Evolutionary conservation across 257 asterid species (phyloP).

Genomic region (Fraxinus anomala): DNA sequence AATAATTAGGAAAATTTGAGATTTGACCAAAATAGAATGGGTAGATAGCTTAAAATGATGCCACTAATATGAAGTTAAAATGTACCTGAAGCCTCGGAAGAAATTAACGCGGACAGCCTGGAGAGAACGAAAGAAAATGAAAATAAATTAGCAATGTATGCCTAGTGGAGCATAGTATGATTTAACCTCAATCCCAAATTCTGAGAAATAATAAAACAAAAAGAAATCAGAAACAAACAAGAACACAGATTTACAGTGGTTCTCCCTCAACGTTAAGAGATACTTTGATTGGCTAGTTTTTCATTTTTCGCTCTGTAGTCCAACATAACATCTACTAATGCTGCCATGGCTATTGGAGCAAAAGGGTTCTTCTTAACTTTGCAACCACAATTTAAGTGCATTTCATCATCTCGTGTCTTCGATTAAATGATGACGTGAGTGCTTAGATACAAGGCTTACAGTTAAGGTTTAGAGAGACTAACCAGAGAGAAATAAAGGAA

Average conservation of each 20-base stretch:
- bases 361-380: no score
- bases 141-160: constrained; percentile 15
- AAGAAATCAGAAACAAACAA: no score
- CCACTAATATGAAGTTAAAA: neutral
- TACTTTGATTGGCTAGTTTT: no score
- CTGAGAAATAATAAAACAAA: neutral
- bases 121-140: neutral
- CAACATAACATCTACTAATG: no score
- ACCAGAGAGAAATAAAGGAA: constrained; percentile 89
- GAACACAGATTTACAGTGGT: neutral
- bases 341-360: no score
- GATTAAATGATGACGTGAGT: neutral
- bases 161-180: neutral
- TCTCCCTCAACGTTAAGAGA: neutral
- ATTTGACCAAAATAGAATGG: neutral
- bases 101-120: constrained; percentile 88
- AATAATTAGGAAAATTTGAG: neutral
- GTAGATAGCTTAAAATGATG: neutral
- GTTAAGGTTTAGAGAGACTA: constrained; percentile 13
- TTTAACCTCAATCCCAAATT: neutral
- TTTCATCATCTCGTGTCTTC: no score
- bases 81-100: constrained; percentile 79
- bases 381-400: no score
- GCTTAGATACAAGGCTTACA: neutral
- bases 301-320: no score